A percentile compares a stretch with the other conserved stretches of the same genome.
phyloP scores from a whole-genome alignment of 805 yeast genomes.

The Kregervanrija fluxuum region DNA sequence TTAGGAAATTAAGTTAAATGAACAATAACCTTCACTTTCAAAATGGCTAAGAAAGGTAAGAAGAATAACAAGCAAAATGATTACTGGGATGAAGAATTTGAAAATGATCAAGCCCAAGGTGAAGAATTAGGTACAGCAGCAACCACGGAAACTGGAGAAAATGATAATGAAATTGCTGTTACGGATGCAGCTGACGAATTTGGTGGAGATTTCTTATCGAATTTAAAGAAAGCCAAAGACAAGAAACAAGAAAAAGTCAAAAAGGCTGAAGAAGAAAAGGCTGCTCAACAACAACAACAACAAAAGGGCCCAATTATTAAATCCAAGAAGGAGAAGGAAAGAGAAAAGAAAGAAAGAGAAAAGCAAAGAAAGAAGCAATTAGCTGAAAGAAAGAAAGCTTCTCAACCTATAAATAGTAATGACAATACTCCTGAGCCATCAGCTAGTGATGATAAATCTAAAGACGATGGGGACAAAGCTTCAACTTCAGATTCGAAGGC shows the following conservation, averaged over 20 bases:
- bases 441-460: constrained; percentile 36
- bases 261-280: constrained; percentile 46
- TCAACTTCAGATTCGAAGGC: constrained; percentile 20
- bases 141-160: constrained; percentile 13
- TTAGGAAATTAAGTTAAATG: no score
- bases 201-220: constrained; percentile 71
- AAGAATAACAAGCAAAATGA: constrained; percentile 62
- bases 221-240: constrained; percentile 71
- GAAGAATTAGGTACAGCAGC: constrained; percentile 44
- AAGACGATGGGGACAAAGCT: constrained; percentile 33
- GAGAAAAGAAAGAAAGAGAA: constrained; percentile 88
- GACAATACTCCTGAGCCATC: constrained; percentile 13
- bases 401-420: constrained; percentile 16
- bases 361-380: constrained; percentile 87
- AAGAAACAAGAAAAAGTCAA: constrained; percentile 67
- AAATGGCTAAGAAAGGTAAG: constrained; percentile 39
- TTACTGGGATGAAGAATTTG: constrained; percentile 74
- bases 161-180: constrained; percentile 19
- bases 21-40: background rate
- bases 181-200: constrained; percentile 36
- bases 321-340: constrained; percentile 90
- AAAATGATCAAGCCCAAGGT: constrained; percentile 40
- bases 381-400: constrained; percentile 76
- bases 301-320: constrained; percentile 61
- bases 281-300: constrained; percentile 17